phyloP scores from a whole-genome alignment of 2,329 filamentous ascomycete species.

The Diaporthe sp. region DNA sequence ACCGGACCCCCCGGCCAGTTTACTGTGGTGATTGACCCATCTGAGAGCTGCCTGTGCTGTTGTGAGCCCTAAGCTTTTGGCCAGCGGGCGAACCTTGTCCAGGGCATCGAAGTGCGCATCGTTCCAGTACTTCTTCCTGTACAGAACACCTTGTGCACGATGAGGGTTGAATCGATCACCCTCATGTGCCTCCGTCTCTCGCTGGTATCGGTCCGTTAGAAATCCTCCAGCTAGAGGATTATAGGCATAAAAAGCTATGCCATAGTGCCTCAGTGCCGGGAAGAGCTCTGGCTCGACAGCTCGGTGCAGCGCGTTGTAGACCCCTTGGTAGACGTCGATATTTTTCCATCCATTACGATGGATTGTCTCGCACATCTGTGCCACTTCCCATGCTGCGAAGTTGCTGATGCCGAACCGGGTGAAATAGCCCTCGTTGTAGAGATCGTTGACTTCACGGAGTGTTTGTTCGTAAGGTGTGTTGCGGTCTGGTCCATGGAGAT shows the following conservation, averaged over 20 bases:
- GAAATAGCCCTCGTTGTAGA: constrained; percentile 61
- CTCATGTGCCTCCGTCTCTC: constrained; percentile 49
- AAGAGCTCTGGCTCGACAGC: constrained; percentile 57
- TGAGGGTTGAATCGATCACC: constrained; percentile 56
- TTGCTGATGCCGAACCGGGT: constrained; percentile 61
- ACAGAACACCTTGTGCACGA: constrained; percentile 56
- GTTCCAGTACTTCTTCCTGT: constrained; percentile 74
- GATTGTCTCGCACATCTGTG: constrained; percentile 61
- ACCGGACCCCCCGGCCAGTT: constrained; percentile 54
- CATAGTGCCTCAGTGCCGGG: constrained; percentile 57
- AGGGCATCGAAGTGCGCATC: constrained; percentile 69
- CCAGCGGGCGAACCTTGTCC: constrained; percentile 70
- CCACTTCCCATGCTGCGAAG: constrained; percentile 61
- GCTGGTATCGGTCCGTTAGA: constrained; percentile 56
- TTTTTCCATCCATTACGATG: constrained; percentile 55
- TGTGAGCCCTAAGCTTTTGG: constrained; percentile 72
- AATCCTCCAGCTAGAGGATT: constrained; percentile 62
- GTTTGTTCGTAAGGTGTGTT: constrained; percentile 60
- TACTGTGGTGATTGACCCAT: constrained; percentile 76
- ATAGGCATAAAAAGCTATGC: constrained; percentile 57
- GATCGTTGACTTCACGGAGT: constrained; percentile 59
- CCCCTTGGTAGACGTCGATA: constrained; percentile 63
- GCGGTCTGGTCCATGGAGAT: constrained; percentile 65
- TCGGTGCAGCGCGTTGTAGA: constrained; percentile 45
- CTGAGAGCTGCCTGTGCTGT: constrained; percentile 75